Conservation (phyloP, 768 basidiomycete genomes). For the Russula griseocarnosa region DNA sequence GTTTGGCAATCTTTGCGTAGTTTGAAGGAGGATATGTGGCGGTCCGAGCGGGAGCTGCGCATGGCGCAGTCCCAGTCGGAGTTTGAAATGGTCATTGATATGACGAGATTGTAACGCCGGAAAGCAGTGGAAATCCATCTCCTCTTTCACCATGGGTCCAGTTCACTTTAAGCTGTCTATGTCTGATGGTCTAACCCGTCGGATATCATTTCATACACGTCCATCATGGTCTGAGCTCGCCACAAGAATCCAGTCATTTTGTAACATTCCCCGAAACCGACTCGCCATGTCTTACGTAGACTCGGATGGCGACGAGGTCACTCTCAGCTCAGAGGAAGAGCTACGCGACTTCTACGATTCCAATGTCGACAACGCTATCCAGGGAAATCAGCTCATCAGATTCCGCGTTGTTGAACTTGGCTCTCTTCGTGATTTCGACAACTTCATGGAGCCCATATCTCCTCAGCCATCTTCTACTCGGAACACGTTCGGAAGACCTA, state of each 20-base stretch:
- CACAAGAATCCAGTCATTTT: constrained; percentile 52
- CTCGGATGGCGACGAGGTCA: constrained; percentile 69
- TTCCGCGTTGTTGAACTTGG: constrained; percentile 60
- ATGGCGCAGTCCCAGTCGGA: constrained; percentile 25
- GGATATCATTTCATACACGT: constrained; percentile 45
- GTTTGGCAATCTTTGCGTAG: constrained; percentile 61
- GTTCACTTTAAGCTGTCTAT: constrained; percentile 65
- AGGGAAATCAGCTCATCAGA: constrained; percentile 42
- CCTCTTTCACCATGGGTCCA: constrained; percentile 40
- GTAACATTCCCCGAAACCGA: constrained; percentile 50
- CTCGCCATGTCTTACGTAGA: constrained; percentile 72
- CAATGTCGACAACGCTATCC: constrained; percentile 26
- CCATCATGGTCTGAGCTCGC: constrained; percentile 61
- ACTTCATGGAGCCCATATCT: constrained; percentile 35
- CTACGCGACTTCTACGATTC: constrained; percentile 64
- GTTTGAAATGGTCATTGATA: constrained; percentile 13
- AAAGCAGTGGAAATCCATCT: not conserved
- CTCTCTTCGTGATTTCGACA: constrained; percentile 35
- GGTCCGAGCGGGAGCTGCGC: not conserved
- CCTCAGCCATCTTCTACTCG: constrained; percentile 41
- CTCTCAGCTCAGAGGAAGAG: constrained; percentile 71
- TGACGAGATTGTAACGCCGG: not conserved
- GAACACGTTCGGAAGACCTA: constrained; percentile 56
- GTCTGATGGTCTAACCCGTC: constrained; percentile 50
- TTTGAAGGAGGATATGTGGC: not conserved